Percentiles rank a stretch among this genome's conserved stretches.
phyloP scores from a whole-genome alignment of 2,329 filamentous ascomycete genomes.

The Cryphonectria parasitica region DNA sequence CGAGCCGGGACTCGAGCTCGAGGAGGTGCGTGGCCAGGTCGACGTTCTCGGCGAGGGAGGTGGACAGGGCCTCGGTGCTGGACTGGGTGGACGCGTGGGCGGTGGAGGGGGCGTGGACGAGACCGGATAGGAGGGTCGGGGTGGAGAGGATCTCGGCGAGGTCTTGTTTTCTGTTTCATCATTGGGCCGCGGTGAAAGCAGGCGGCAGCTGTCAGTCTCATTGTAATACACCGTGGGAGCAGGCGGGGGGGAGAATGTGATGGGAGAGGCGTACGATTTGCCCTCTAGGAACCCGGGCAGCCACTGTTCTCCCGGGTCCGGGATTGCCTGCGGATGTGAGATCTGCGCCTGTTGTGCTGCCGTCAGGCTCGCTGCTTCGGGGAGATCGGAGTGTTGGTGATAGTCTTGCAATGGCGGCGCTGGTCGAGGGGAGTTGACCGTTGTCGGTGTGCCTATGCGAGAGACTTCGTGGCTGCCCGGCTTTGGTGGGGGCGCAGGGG shows the following conservation, averaged over 20 bases:
- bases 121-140: slow-evolving; percentile 70
- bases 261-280: slow-evolving; percentile 67
- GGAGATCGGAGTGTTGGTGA: slow-evolving; percentile 34
- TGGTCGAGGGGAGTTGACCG: slow-evolving; percentile 49
- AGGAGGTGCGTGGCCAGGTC: slow-evolving; percentile 67
- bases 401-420: slow-evolving; percentile 42
- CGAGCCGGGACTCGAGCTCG: slow-evolving; percentile 61
- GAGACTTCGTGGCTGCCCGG: slow-evolving; percentile 70
- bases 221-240: slow-evolving; percentile 1
- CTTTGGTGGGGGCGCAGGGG: slow-evolving; percentile 74
- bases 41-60: slow-evolving; percentile 72
- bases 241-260: neutral
- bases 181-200: too few species aligned
- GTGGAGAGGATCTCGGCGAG: slow-evolving; percentile 70
- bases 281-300: slow-evolving; percentile 76
- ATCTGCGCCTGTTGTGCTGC: slow-evolving; percentile 35
- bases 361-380: slow-evolving; percentile 33
- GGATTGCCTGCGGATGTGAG: slow-evolving; percentile 43
- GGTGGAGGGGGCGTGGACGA: slow-evolving; percentile 68
- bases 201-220: neutral
- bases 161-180: slow-evolving; percentile 69
- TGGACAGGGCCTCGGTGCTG: slow-evolving; percentile 66
- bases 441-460: slow-evolving; percentile 66
- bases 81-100: slow-evolving; percentile 72
- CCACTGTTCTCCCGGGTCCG: slow-evolving; percentile 74